Conservation (phyloP, 2,329 filamentous ascomycete species). For the Blastomyces gilchristii region DNA sequence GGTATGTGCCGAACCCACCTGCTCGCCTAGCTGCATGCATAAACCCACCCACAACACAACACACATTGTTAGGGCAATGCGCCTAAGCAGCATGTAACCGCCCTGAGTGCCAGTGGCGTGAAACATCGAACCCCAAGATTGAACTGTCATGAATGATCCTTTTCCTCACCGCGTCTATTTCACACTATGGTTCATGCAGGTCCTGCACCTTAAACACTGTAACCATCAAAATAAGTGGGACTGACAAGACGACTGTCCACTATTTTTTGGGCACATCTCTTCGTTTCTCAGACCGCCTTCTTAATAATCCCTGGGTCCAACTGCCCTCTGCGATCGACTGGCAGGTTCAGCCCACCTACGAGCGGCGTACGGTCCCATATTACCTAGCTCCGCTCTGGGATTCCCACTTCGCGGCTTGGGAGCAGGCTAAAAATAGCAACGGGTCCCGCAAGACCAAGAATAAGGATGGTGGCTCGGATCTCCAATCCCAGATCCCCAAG, state of each 20-base stretch:
- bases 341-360: slow-evolving; percentile 71
- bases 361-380: slow-evolving; percentile 70
- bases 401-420: slow-evolving; percentile 38
- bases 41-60: background rate
- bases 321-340: slow-evolving; percentile 76
- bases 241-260: slow-evolving; percentile 2
- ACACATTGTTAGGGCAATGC: background rate
- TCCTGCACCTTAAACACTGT: background rate
- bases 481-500: slow-evolving; percentile 53
- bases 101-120: background rate
- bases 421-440: slow-evolving; percentile 26
- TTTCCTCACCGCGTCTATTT: background rate
- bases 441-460: slow-evolving; percentile 29
- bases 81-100: background rate
- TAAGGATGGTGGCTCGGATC: slow-evolving; percentile 23
- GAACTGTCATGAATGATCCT: background rate
- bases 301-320: slow-evolving; percentile 75
- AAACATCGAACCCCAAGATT: background rate
- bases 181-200: background rate
- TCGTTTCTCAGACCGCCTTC: slow-evolving; percentile 58
- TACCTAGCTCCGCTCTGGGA: slow-evolving; percentile 84
- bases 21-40: background rate
- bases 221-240: background rate
- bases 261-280: background rate
- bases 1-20: slow-evolving; percentile 45